These are phyloP conservation scores for Acacia confusa DNA, from an alignment of 306 rosid species.

Conservation along the genomic window DNA sequence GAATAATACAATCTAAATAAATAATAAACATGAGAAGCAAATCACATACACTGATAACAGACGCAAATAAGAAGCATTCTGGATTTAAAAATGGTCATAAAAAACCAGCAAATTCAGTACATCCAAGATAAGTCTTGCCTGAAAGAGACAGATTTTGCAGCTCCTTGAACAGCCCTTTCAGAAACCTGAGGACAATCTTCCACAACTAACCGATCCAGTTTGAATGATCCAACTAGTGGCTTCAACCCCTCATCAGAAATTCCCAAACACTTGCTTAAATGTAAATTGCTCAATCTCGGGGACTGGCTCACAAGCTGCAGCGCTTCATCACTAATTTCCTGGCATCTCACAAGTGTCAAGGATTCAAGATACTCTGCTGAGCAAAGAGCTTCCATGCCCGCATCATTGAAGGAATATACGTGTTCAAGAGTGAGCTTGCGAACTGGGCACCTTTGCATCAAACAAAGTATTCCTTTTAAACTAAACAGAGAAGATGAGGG, in stretches of 20 bases:
- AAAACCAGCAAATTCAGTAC: conserved; percentile 48
- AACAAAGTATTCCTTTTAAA: conserved; percentile 61
- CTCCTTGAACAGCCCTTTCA: conserved; percentile 74
- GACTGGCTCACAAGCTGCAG: conserved; percentile 77
- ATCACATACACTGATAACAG: not conserved
- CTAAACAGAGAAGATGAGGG: conserved; percentile 82
- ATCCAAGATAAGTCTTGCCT: conserved; percentile 90
- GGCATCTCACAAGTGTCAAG: conserved; percentile 79
- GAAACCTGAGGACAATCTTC: conserved; percentile 91
- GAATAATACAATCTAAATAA: conserved; percentile 21
- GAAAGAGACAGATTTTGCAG: conserved; percentile 66
- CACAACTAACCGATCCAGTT: conserved; percentile 63
- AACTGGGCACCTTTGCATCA: conserved; percentile 67
- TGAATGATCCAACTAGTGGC: conserved; percentile 69
- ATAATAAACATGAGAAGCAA: not conserved
- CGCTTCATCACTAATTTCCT: conserved; percentile 86
- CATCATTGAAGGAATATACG: conserved; percentile 77
- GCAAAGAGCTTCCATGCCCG: conserved; percentile 91
- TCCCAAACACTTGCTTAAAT: conserved; percentile 73
- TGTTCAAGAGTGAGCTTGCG: conserved; percentile 74
- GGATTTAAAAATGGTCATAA: not conserved
- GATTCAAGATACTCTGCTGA: conserved; percentile 63
- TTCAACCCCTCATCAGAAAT: conserved; percentile 85
- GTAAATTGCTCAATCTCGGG: conserved; percentile 52
- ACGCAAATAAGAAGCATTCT: conserved; percentile 10